Conservation (phyloP, 306 rosid species). For the Quercus aquifolioides region DNA sequence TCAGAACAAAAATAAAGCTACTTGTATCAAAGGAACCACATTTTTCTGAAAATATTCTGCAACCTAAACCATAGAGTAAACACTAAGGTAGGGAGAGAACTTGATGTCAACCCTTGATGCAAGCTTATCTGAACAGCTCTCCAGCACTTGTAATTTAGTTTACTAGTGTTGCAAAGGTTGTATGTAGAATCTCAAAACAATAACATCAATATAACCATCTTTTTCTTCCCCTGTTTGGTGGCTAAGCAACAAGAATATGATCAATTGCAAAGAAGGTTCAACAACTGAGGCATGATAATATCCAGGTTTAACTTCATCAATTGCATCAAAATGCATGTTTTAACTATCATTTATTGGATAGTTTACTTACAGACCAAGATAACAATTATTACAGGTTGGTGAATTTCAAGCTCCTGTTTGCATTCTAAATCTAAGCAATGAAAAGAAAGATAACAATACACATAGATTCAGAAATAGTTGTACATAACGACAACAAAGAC, state of each 20-base stretch:
- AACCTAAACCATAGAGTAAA: neutral
- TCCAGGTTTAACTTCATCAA: neutral
- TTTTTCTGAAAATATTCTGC: neutral
- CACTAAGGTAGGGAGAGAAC: neutral
- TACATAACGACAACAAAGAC: neutral
- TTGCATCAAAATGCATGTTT: neutral
- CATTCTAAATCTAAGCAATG: neutral
- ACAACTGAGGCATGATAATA: neutral
- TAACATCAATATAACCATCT: neutral
- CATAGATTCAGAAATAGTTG: neutral
- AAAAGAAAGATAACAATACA: neutral
- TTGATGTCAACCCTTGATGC: neutral
- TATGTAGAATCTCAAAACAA: neutral
- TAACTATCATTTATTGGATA: neutral
- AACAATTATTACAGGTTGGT: neutral
- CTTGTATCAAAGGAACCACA: neutral
- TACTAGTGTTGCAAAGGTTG: too few relatives aligned
- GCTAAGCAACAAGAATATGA: neutral
- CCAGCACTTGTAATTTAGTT: too few relatives aligned
- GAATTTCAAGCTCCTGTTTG: neutral
- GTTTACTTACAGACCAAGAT: neutral
- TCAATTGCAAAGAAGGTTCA: neutral
- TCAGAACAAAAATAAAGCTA: neutral
- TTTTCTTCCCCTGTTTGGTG: neutral
- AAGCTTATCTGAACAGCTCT: too few relatives aligned